Conservation (phyloP, 1,284 basidiomycete genomes). For the Pyrrhoderma noxium region DNA sequence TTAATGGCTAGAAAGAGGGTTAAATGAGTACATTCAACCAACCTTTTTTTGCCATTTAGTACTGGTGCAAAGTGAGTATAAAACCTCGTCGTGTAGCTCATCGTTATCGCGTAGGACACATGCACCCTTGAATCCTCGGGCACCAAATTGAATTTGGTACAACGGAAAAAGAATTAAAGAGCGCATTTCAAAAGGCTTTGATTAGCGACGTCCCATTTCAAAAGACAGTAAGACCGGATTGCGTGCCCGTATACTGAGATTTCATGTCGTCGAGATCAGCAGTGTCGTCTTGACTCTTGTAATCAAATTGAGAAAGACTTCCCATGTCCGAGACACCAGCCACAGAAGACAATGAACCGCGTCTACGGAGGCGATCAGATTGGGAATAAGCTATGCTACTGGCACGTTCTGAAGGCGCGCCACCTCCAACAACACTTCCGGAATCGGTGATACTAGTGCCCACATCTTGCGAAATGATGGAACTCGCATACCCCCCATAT, state of each 20-base stretch:
- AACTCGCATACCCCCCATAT: constrained; percentile 83
- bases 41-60: no score
- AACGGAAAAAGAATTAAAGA: no score
- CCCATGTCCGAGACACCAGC: constrained; percentile 72
- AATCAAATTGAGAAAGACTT: constrained; percentile 71
- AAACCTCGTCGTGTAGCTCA: no score
- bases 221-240: constrained; percentile 77
- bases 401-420: constrained; percentile 37
- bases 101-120: no score
- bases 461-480: constrained; percentile 84
- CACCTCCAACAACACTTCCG: constrained; percentile 51
- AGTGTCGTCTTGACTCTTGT: constrained; percentile 79
- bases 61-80: no score
- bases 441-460: constrained; percentile 54
- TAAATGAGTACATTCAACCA: no score
- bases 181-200: no score
- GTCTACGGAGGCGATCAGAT: constrained; percentile 58
- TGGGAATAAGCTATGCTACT: constrained; percentile 76
- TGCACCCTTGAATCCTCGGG: no score
- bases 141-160: no score
- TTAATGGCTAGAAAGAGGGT: no score
- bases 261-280: constrained; percentile 76
- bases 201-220: constrained; percentile 28
- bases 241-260: constrained; percentile 75
- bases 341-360: constrained; percentile 69